These are phyloP conservation scores for Mycena galericulata DNA, from an alignment of 768 basidiomycete genomes.

Conservation along the genomic window DNA sequence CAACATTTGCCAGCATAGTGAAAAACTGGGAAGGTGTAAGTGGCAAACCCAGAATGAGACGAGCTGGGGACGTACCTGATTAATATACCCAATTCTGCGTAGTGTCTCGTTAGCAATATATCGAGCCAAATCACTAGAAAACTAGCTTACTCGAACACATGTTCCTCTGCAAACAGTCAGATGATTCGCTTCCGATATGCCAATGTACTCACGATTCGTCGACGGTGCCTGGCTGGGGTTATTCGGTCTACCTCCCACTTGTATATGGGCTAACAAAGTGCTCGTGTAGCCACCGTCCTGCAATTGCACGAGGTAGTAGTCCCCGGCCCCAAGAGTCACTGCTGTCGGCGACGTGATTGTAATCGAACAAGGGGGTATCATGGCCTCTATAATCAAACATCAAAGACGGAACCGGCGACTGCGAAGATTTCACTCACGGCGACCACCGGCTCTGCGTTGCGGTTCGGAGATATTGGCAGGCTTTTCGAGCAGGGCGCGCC, in stretches of 20 bases:
- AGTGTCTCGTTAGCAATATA: neutral
- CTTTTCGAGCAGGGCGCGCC: neutral
- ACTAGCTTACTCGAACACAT: constrained; percentile 19
- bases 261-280: neutral
- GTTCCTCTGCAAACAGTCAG: constrained; percentile 6
- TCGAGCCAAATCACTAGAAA: neutral
- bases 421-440: neutral
- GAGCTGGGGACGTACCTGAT: neutral
- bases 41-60: neutral
- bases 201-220: neutral
- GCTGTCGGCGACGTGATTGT: neutral
- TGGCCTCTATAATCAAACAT: neutral
- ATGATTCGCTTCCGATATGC: neutral
- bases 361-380: neutral
- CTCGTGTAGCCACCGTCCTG: neutral
- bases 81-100: constrained; percentile 24
- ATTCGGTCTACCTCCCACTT: neutral
- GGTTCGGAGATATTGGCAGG: neutral
- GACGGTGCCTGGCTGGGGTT: neutral
- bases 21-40: neutral
- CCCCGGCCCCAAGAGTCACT: neutral
- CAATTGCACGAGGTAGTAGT: neutral
- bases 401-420: neutral
- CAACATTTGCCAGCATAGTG: neutral
- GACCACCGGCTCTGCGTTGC: neutral